Conservation (phyloP, 306 rosid species). For the Glycine soja region DNA sequence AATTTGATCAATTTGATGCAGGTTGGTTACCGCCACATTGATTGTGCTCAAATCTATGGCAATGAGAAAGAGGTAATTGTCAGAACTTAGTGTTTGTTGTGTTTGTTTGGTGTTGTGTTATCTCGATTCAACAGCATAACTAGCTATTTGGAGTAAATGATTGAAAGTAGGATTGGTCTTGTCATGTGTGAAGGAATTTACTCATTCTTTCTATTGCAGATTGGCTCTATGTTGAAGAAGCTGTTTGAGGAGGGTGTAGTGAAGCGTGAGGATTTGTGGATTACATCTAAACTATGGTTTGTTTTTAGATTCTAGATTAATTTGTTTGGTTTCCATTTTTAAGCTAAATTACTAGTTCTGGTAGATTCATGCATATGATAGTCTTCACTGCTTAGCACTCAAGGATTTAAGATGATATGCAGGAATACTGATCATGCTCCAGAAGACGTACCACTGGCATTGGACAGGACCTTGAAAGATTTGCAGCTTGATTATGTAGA, state of each 20-base stretch:
- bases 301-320: conserved; percentile 38
- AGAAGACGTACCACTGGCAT: conserved; percentile 74
- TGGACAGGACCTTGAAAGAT: conserved; percentile 73
- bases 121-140: not conserved
- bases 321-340: conserved; percentile 18
- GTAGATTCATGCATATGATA: conserved; percentile 11
- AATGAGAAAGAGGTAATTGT: not conserved
- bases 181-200: conserved; percentile 14
- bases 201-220: conserved; percentile 51
- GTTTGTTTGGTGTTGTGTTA: not conserved
- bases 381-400: not conserved
- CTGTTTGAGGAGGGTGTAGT: conserved; percentile 76
- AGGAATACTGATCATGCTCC: conserved; percentile 84
- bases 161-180: not conserved
- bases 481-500: conserved; percentile 86
- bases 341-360: conserved; percentile 22
- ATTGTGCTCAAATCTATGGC: no score
- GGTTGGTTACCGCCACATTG: conserved; percentile 27
- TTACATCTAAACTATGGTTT: conserved; percentile 90
- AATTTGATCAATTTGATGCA: conserved; percentile 46
- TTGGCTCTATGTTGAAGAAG: conserved; percentile 72
- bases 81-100: not conserved
- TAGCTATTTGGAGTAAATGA: conserved; percentile 8
- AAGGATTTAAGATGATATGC: conserved; percentile 39
- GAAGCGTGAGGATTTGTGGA: conserved; percentile 89